Percentiles rank a stretch among this genome's conserved stretches.
phyloP scores from a whole-genome alignment of 352 stramenopile genomes.

The Phytopythium kandeliae region DNA sequence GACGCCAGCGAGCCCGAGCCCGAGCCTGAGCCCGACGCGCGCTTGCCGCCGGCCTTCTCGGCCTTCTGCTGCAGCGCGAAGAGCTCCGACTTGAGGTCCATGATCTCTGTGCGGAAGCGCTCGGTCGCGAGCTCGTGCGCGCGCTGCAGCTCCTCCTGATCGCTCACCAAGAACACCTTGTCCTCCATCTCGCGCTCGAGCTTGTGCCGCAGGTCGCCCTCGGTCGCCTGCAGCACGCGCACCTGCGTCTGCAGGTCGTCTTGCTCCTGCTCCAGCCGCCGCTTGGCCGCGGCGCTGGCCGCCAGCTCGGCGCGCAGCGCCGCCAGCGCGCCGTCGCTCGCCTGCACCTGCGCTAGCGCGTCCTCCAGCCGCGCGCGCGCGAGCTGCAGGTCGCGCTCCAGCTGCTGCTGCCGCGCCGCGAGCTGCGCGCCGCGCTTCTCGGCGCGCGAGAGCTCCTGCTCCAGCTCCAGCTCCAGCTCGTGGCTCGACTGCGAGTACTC shows the following conservation, averaged over 20 bases:
- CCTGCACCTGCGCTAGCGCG: conserved; percentile 39
- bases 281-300: conserved; percentile 27
- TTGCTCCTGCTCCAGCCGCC: conserved; percentile 62
- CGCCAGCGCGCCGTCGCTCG: conserved; percentile 46
- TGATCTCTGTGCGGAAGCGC: conserved; percentile 76
- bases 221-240: conserved; percentile 73
- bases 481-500: conserved; percentile 82
- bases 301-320: conserved; percentile 38
- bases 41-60: conserved; percentile 17
- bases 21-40: conserved; percentile 7
- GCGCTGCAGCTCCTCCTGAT: conserved; percentile 77
- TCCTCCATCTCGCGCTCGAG: conserved; percentile 85
- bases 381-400: conserved; percentile 46
- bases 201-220: conserved; percentile 71
- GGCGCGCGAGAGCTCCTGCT: conserved; percentile 63
- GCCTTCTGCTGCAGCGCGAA: conserved; percentile 67
- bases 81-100: conserved; percentile 84
- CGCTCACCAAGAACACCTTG: conserved; percentile 78
- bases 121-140: conserved; percentile 76
- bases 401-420: conserved; percentile 32
- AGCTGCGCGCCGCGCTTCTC: conserved; percentile 48
- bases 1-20: conserved; percentile 27
- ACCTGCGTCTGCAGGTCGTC: conserved; percentile 79
- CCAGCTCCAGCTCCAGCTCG: conserved; percentile 70
- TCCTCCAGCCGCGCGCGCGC: conserved; percentile 48